These are phyloP conservation scores for Senecio squalidus DNA, from an alignment of 140 eudicot genomes.

Conservation along the genomic window DNA sequence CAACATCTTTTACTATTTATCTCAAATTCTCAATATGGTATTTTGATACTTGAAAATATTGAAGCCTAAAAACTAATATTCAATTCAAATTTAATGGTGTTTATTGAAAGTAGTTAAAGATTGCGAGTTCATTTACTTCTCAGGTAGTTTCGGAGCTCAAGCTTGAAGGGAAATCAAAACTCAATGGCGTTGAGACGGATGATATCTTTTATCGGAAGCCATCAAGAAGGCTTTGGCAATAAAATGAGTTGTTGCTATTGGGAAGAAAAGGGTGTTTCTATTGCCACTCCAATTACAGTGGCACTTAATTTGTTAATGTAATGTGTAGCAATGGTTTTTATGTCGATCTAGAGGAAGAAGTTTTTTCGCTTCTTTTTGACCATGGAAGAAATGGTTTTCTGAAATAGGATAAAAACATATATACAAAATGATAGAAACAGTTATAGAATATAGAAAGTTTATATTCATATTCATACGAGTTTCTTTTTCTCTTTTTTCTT, in stretches of 20 bases:
- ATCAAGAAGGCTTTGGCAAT: slow-evolving; percentile 11
- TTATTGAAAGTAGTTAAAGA: neutral
- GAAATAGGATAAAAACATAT: too few species aligned
- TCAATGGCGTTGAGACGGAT: neutral
- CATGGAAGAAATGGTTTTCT: too few species aligned
- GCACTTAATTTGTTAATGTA: too few species aligned
- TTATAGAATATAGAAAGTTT: too few species aligned
- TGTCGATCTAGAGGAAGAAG: too few species aligned
- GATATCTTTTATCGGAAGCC: neutral
- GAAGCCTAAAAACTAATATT: neutral
- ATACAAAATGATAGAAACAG: too few species aligned
- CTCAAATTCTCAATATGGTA: too few species aligned
- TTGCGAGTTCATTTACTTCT: neutral
- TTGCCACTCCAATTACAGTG: neutral
- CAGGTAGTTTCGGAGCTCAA: slow-evolving; percentile 4
- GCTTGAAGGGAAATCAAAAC: slow-evolving; percentile 12
- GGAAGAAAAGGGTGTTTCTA: neutral
- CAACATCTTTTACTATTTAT: too few species aligned
- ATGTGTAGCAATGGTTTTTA: too few species aligned
- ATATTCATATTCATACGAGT: too few species aligned
- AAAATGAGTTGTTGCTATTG: slow-evolving; percentile 5
- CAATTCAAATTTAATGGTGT: neutral
- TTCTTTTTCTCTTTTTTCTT: too few species aligned
- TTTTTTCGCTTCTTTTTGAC: too few species aligned
- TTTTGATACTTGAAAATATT: neutral